Evolutionary conservation across 192 early-diverging fungal genomes (phyloP).

Genomic region (Bifiguratus adelaidae): DNA sequence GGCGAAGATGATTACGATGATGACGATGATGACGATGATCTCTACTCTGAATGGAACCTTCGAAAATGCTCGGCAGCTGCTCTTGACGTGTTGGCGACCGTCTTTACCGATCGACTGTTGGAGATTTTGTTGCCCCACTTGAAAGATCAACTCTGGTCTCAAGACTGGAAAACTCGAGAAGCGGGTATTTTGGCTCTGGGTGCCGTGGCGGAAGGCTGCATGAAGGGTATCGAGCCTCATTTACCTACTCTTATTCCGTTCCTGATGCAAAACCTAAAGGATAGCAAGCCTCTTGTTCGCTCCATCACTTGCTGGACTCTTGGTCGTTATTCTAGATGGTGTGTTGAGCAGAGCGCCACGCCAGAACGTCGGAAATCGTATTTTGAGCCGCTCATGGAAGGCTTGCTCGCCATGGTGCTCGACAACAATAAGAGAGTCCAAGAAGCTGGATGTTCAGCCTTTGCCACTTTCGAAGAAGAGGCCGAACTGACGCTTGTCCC

Average conservation of each 20-base stretch:
- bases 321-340: slow-evolving; percentile 59
- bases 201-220: slow-evolving; percentile 95
- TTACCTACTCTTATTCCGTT: slow-evolving; percentile 80
- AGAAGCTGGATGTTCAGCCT: slow-evolving; percentile 92
- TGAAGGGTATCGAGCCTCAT: slow-evolving; percentile 81
- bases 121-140: slow-evolving; percentile 78
- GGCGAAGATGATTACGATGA: slow-evolving; percentile 79
- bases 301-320: slow-evolving; percentile 99
- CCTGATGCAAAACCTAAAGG: slow-evolving; percentile 67
- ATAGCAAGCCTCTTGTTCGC: slow-evolving; percentile 85
- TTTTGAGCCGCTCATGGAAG: slow-evolving; percentile 78
- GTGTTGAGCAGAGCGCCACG: slow-evolving; percentile 4
- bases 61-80: slow-evolving; percentile 98
- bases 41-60: slow-evolving; percentile 91
- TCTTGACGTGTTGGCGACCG: slow-evolving; percentile 85
- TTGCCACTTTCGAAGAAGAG: slow-evolving; percentile 94
- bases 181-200: slow-evolving; percentile 95
- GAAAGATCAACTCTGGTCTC: slow-evolving; percentile 67
- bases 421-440: slow-evolving; percentile 98
- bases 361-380: slow-evolving; percentile 38
- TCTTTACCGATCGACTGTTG: slow-evolving; percentile 79
- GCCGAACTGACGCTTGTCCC: slow-evolving; percentile 73
- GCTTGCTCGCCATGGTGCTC: slow-evolving; percentile 65
- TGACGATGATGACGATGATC: slow-evolving; percentile 78
- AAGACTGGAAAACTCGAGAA: slow-evolving; percentile 89